Percentiles rank a stretch among this genome's conserved stretches.
Evolutionary conservation across 495 filamentous ascomycete genomes (phyloP).

Genomic region (Pseudomonodictys pantanalensis): DNA sequence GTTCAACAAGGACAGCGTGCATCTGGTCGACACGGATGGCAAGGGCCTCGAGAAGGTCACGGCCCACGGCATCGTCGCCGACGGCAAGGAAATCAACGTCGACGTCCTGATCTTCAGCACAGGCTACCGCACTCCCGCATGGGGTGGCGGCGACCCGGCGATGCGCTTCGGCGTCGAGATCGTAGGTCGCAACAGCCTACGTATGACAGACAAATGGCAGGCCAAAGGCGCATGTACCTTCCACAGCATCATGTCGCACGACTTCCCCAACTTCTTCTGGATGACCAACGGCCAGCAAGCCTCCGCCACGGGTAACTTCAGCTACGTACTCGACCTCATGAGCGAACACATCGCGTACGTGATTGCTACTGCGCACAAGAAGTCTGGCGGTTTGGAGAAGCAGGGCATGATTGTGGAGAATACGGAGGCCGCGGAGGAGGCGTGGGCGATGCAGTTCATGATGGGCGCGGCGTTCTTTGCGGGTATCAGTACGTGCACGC

Average conservation of each 20-base stretch:
- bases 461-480: neutral
- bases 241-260: conserved; percentile 5
- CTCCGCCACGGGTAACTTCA: conserved; percentile 19
- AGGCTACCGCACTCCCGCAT: conserved; percentile 18
- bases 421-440: conserved; percentile 15
- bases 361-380: conserved; percentile 8
- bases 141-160: neutral
- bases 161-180: conserved; percentile 21
- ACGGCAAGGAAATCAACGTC: conserved; percentile 24
- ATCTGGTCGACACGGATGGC: conserved; percentile 26
- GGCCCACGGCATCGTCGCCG: conserved; percentile 20
- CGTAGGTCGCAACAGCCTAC: conserved; percentile 7
- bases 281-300: conserved; percentile 5
- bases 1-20: conserved; percentile 26
- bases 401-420: conserved; percentile 14
- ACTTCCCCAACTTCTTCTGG: conserved; percentile 20
- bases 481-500: conserved; percentile 24
- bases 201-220: conserved; percentile 12
- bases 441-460: conserved; percentile 14
- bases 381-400: neutral
- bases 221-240: conserved; percentile 10
- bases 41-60: conserved; percentile 22
- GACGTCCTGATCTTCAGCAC: conserved; percentile 27
- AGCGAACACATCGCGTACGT: conserved; percentile 19
- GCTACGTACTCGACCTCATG: conserved; percentile 9